phyloP scores from a whole-genome alignment of 83 land plant genomes.

The Thuja plicata region DNA sequence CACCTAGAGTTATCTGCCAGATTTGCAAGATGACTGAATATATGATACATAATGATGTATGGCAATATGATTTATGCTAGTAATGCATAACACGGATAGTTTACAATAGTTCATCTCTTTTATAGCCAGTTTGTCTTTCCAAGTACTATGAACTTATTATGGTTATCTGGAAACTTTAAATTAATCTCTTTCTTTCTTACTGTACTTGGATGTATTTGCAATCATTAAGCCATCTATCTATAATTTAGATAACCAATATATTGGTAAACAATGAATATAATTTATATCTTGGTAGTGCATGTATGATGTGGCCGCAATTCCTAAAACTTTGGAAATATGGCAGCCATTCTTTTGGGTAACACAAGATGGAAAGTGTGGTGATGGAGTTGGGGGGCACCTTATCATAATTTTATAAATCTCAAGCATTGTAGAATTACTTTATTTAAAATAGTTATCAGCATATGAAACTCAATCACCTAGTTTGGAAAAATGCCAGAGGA shows the following conservation, averaged over 20 bases:
- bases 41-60: neutral
- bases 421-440: neutral
- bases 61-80: neutral
- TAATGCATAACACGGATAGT: neutral
- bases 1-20: neutral
- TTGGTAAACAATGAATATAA: too few species aligned
- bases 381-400: neutral
- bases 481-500: neutral
- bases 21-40: neutral
- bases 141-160: neutral
- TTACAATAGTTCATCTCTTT: neutral
- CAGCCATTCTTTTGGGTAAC: neutral
- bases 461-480: neutral
- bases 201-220: neutral
- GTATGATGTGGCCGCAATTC: too few species aligned
- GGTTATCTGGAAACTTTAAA: neutral
- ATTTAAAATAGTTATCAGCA: neutral
- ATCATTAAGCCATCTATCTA: neutral
- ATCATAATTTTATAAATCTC: neutral
- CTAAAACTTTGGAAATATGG: neutral
- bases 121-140: neutral
- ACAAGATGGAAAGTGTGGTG: neutral
- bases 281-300: neutral
- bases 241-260: neutral
- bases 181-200: neutral